Conservation (phyloP, 768 basidiomycete species). For the Pleurotus citrinopileatus region DNA sequence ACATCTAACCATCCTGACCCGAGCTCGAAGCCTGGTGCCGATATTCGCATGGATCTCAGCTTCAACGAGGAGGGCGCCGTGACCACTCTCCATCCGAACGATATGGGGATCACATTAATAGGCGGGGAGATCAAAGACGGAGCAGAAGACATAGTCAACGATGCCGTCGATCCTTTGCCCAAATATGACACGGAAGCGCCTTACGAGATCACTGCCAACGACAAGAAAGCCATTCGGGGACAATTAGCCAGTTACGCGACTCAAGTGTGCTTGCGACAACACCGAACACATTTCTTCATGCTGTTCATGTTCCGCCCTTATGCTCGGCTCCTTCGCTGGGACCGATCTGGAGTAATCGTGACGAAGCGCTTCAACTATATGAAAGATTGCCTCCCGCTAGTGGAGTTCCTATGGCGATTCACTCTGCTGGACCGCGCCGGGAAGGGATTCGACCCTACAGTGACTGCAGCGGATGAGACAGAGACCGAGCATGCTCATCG, state of each 20-base stretch:
- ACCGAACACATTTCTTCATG: slow-evolving; percentile 24
- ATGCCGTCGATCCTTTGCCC: not conserved
- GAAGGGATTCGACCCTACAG: not conserved
- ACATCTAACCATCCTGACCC: slow-evolving; percentile 12
- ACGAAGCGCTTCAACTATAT: slow-evolving; percentile 23
- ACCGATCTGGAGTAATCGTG: slow-evolving; percentile 29
- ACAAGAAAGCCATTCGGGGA: slow-evolving; percentile 13
- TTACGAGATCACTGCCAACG: no score
- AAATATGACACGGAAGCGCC: not conserved
- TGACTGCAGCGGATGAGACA: not conserved
- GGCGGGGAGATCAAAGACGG: not conserved
- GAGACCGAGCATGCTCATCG: not conserved
- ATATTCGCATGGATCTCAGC: slow-evolving; percentile 6
- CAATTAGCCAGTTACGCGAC: slow-evolving; percentile 21
- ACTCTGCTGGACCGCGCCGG: not conserved
- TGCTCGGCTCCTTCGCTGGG: slow-evolving; percentile 28
- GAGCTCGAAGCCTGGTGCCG: not conserved
- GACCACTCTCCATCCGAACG: not conserved
- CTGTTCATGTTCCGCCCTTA: slow-evolving; percentile 20
- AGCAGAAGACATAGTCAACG: not conserved
- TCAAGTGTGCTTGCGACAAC: slow-evolving; percentile 21
- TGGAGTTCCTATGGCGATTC: not conserved
- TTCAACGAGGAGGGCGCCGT: not conserved
- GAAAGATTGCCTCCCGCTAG: not conserved
- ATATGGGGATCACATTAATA: not conserved